Percentiles rank a stretch among this genome's conserved stretches.
phyloP scores from a whole-genome alignment of 495 filamentous ascomycete species.

The Melanomma pulvis-pyrius region DNA sequence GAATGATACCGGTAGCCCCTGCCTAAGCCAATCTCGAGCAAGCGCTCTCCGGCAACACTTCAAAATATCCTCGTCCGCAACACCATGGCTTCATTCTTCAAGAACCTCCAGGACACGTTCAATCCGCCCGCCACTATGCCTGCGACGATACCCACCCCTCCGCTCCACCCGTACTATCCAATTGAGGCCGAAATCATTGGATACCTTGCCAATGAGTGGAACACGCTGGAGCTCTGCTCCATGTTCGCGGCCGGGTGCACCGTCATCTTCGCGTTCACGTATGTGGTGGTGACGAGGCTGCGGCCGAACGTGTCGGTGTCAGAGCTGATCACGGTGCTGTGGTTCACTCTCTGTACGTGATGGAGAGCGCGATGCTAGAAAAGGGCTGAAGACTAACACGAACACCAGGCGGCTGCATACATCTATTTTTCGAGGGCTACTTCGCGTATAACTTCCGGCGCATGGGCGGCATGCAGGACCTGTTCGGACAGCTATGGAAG shows the following conservation, averaged over 20 bases:
- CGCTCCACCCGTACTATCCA: constrained; percentile 72
- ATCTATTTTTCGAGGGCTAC: constrained; percentile 86
- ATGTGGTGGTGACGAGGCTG: constrained; percentile 48
- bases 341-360: constrained; percentile 64
- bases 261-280: constrained; percentile 53
- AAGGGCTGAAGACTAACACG: constrained; percentile 11
- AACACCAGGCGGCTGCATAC: constrained; percentile 62
- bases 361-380: neutral
- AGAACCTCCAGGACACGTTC: constrained; percentile 9
- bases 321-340: constrained; percentile 61
- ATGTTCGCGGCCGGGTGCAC: constrained; percentile 52
- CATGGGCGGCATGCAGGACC: constrained; percentile 61
- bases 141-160: neutral
- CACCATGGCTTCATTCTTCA: constrained; percentile 6
- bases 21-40: neutral
- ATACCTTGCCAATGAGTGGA: constrained; percentile 62
- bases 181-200: constrained; percentile 59
- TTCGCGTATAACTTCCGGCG: constrained; percentile 67
- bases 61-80: neutral
- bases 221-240: constrained; percentile 53
- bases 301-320: constrained; percentile 47
- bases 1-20: neutral
- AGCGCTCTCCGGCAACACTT: neutral
- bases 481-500: constrained; percentile 85
- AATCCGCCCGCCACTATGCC: constrained; percentile 2